Percentiles rank a stretch among this genome's conserved stretches.
Conservation (phyloP, 2,329 filamentous ascomycete genomes). For the Fusarium sp. region DNA sequence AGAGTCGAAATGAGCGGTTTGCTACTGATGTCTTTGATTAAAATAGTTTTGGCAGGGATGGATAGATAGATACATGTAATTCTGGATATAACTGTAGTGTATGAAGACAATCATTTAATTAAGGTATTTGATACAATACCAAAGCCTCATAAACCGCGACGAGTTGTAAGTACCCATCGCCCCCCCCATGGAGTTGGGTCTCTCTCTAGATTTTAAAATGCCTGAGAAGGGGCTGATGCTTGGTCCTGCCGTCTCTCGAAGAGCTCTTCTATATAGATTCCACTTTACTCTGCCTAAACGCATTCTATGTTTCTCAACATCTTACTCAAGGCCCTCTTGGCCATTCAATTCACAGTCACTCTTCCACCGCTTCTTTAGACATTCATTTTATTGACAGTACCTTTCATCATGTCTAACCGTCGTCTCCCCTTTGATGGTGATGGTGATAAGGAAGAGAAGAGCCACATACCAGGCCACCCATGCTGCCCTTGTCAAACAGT, state of each 20-base stretch:
- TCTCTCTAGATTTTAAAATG: no score
- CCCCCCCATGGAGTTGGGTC: no score
- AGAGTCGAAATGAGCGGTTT: constrained; percentile 66
- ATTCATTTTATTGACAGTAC: neutral
- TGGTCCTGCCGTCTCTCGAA: no score
- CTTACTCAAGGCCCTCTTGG: neutral
- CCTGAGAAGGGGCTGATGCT: no score
- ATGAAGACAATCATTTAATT: neutral
- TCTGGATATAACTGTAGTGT: neutral
- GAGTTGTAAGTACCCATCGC: no score
- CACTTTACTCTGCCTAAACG: no score
- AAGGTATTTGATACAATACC: neutral
- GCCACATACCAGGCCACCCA: no score
- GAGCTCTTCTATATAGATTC: no score
- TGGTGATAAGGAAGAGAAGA: neutral
- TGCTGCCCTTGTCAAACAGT: no score
- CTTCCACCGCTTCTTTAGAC: neutral
- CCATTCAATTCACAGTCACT: neutral
- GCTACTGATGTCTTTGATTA: constrained; percentile 72
- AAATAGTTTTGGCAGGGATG: neutral
- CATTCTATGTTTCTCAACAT: neutral
- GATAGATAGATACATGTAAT: neutral
- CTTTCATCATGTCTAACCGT: no score
- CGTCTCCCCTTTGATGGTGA: neutral
- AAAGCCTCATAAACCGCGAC: no score